These are phyloP conservation scores for Isatis lusitanica DNA, from an alignment of 441 rosid genomes.

Conservation along the genomic window DNA sequence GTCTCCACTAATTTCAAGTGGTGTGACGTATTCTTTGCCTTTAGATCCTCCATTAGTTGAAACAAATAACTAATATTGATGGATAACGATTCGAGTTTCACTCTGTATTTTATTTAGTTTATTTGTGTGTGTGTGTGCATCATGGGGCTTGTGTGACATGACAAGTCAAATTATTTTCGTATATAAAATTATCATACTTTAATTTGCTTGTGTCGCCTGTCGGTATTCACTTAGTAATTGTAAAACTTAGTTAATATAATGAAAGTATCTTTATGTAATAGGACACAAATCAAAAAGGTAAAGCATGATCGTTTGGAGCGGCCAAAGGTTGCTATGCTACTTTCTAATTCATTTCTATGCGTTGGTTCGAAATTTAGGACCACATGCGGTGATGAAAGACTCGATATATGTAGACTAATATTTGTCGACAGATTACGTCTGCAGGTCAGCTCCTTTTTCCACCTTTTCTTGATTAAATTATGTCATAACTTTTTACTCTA, in stretches of 20 bases:
- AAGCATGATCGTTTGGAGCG: constrained; percentile 48
- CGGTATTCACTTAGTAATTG: constrained; percentile 32
- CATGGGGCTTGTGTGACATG: constrained; percentile 35
- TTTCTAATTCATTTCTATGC: constrained; percentile 33
- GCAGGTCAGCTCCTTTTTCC: constrained; percentile 37
- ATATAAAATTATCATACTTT: constrained; percentile 38
- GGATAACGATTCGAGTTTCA: constrained; percentile 47
- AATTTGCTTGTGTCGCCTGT: constrained; percentile 32
- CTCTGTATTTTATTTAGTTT: background rate
- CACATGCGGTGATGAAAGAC: constrained; percentile 31
- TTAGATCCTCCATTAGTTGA: constrained; percentile 58
- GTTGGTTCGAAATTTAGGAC: constrained; percentile 30
- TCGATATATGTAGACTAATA: constrained; percentile 25
- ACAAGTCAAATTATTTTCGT: constrained; percentile 37
- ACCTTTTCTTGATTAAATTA: constrained; percentile 30
- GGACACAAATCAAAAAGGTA: constrained; percentile 33
- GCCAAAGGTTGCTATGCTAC: constrained; percentile 45
- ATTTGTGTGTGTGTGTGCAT: constrained; percentile 5
- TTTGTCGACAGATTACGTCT: constrained; percentile 35
- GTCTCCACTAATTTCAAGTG: constrained; percentile 52
- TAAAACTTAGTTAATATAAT: constrained; percentile 2
- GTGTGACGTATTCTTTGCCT: constrained; percentile 50
- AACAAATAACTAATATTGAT: constrained; percentile 44
- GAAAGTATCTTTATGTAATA: constrained; percentile 36
- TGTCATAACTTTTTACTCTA: constrained; percentile 37